Evolutionary conservation across 371 early-diverging fungal species (phyloP).

Genomic region (Syncephalastrum racemosum): DNA sequence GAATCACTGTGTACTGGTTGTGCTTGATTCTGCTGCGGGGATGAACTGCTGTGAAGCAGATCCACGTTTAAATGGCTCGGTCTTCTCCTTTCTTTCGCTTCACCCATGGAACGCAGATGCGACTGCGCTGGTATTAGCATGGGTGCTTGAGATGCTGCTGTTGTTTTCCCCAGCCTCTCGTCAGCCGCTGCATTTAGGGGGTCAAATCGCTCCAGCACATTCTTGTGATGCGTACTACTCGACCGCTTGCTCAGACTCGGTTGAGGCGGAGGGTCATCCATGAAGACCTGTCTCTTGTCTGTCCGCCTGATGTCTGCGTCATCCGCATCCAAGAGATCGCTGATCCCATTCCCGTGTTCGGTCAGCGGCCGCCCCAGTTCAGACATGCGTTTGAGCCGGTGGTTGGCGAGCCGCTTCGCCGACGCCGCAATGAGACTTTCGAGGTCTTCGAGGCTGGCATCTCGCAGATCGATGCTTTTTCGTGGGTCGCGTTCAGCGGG

Average conservation of each 20-base stretch:
- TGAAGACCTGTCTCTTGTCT: too few relatives aligned
- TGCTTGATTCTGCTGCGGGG: too few relatives aligned
- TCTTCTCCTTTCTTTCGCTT: constrained; percentile 15
- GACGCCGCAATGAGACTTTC: constrained; percentile 51
- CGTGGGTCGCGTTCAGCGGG: constrained; percentile 1
- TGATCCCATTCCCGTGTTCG: not conserved
- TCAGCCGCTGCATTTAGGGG: too few relatives aligned
- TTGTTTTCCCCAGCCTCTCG: not conserved
- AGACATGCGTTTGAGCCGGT: constrained; percentile 22
- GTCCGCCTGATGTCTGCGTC: too few relatives aligned
- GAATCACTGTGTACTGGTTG: not conserved
- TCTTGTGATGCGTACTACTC: too few relatives aligned
- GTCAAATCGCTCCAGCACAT: too few relatives aligned
- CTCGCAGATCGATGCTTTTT: constrained; percentile 32
- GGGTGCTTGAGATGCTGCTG: constrained; percentile 5
- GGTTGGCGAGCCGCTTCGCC: constrained; percentile 42
- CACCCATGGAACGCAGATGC: constrained; percentile 9
- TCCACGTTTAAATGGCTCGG: constrained; percentile 9
- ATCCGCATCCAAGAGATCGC: too few relatives aligned
- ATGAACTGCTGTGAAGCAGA: not conserved
- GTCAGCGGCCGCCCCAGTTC: not conserved
- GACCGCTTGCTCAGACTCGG: too few relatives aligned
- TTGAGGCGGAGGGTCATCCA: too few relatives aligned
- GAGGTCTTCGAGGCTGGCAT: constrained; percentile 43
- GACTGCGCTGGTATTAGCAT: constrained; percentile 11